These are phyloP conservation scores for Immersiella caudata DNA, from an alignment of 495 filamentous ascomycete species.

Conservation along the genomic window DNA sequence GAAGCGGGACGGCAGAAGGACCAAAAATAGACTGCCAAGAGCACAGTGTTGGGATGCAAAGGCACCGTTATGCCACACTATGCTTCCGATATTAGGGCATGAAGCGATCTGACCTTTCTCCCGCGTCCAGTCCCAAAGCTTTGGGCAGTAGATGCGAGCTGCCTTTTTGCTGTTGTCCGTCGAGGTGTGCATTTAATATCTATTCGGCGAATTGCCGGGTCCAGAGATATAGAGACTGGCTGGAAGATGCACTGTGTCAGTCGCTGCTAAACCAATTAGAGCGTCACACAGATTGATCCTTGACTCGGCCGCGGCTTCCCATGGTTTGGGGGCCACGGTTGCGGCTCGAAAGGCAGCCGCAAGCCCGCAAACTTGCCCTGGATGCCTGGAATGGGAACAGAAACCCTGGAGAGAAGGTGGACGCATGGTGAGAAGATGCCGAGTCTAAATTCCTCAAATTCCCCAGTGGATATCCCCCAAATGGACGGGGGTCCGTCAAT, in stretches of 20 bases:
- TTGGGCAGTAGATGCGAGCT: neutral
- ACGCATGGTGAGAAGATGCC: neutral
- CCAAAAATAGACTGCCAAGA: conserved; percentile 23
- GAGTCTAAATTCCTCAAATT: neutral
- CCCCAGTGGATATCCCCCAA: neutral
- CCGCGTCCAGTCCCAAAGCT: neutral
- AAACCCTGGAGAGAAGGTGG: neutral
- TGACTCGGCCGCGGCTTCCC: neutral
- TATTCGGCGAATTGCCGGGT: neutral
- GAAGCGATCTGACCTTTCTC: neutral
- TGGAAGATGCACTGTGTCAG: neutral
- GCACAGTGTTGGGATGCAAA: neutral
- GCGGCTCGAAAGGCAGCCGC: neutral
- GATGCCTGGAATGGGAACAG: neutral
- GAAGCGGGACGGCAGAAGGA: conserved; percentile 2
- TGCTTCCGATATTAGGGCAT: neutral
- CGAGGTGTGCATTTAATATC: neutral
- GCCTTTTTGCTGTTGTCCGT: neutral
- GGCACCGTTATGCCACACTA: neutral
- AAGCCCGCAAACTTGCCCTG: neutral
- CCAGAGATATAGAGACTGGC: neutral
- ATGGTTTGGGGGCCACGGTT: conserved; percentile 1
- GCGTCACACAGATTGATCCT: neutral
- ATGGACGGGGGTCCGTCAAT: neutral
- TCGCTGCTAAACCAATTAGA: neutral